Evolutionary conservation across 1,139 yeast species (phyloP), one percentile per base, ranked within the genome.

Genomic region (Insectozyma bohioensis): DNA sequence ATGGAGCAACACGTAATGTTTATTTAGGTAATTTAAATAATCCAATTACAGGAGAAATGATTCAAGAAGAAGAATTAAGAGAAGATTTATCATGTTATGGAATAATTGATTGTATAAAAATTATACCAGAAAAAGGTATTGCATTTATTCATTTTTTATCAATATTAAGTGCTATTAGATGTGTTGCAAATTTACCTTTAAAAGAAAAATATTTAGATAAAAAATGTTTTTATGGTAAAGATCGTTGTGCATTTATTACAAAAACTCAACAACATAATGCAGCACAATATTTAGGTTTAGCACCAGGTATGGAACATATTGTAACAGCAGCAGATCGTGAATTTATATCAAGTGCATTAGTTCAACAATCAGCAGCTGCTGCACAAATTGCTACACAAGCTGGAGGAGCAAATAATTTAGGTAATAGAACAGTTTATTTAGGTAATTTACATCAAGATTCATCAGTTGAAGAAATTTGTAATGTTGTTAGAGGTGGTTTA

Each of bases 231-330:
- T 77, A 76, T 45, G 82, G 82, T 40, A 77, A 77, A 41, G 81
- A 84, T 52, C 56, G 83, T 50, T 77, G 83, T 59, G 83, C 83
- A 4, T 77, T 77, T 51, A 85, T 90, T 33, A 87, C 97, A 23
- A 87, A 86, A 58, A 85, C 97, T 18, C 97, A 92, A 61, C 96
- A 88, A 60, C 97, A 90, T 54, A 88, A 90, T 57, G 97, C 97
- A 14, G 96, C 97, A 6, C 95, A 90, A 60, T 90, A 87, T 56
- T 67, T 90, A 40, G 97, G 97, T 2, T 72, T 88, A 46, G 88
- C 90, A 25, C 95, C 95, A 14, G 95, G 95, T 17, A 79, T 82
- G 77, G 95, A 85, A 53, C 88, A 85, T 52, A 68, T 85, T 39
- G 81, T 81, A 17, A 82, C 88, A 26, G 84, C 84, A 40, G 87